phyloP scores from a whole-genome alignment of 306 rosid genomes.

The Boehmeria nivea region DNA sequence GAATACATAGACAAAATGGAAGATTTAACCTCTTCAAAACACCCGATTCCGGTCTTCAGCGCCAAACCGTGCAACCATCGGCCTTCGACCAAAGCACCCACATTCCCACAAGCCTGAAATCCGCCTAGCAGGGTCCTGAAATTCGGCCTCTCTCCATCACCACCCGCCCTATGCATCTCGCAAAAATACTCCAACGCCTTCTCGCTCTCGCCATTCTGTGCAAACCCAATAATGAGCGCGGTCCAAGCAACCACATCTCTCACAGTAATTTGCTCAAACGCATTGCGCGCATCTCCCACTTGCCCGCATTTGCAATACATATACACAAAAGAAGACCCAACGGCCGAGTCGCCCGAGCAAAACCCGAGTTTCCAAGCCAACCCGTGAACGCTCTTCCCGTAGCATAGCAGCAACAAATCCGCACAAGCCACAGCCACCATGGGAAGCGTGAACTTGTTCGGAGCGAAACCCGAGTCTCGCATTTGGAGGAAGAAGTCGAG shows the following conservation, averaged over 20 bases:
- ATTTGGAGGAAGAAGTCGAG: conserved; percentile 43
- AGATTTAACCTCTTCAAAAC: conserved; percentile 41
- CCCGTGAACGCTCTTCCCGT: conserved; percentile 51
- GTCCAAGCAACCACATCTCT: conserved; percentile 86
- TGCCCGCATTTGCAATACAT: conserved; percentile 51
- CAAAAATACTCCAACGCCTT: conserved; percentile 54
- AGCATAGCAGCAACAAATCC: conserved; percentile 27
- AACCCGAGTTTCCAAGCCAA: conserved; percentile 47
- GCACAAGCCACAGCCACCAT: conserved; percentile 53
- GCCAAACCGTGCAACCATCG: conserved; percentile 60
- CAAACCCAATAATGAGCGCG: conserved; percentile 55
- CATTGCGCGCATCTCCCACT: conserved; percentile 30
- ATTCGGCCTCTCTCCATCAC: conserved; percentile 43
- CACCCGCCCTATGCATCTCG: conserved; percentile 61
- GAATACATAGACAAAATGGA: conserved; percentile 63
- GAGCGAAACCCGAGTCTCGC: conserved; percentile 40
- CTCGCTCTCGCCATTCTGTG: conserved; percentile 58
- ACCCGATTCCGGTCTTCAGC: conserved; percentile 48
- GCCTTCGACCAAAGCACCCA: conserved; percentile 49
- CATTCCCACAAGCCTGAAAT: conserved; percentile 64
- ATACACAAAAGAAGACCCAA: conserved; percentile 61
- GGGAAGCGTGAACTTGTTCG: conserved; percentile 56
- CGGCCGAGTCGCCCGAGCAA: conserved; percentile 28
- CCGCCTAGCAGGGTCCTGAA: conserved; percentile 70
- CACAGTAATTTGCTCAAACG: conserved; percentile 59